A percentile compares a stretch with the other conserved stretches of the same genome.
phyloP scores from a whole-genome alignment of 306 rosid genomes.

The Inga oerstediana region DNA sequence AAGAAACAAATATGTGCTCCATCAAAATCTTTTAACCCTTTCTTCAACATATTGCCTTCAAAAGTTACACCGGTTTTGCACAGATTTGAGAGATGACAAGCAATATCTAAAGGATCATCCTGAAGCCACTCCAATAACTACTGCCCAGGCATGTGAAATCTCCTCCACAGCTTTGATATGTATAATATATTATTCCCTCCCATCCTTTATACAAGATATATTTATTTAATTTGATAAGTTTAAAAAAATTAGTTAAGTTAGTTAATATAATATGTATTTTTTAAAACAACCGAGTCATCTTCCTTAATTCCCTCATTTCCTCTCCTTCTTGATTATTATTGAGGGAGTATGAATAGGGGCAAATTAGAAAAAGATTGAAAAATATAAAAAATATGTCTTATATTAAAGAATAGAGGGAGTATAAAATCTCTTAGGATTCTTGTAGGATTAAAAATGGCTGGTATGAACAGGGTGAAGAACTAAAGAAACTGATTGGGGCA shows the following conservation, averaged over 20 bases:
- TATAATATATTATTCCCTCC: background rate
- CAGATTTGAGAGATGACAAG: slow-evolving; percentile 77
- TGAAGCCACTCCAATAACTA: slow-evolving; percentile 54
- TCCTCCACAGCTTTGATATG: background rate
- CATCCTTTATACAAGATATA: too few species aligned
- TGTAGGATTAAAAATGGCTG: slow-evolving; percentile 10
- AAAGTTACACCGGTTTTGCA: background rate
- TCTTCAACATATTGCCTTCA: background rate
- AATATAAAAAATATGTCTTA: too few species aligned
- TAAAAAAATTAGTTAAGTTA: too few species aligned
- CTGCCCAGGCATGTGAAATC: slow-evolving; percentile 66
- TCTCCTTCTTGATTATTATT: too few species aligned
- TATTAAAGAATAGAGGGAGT: too few species aligned
- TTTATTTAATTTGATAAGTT: too few species aligned
- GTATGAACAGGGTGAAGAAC: slow-evolving; percentile 78
- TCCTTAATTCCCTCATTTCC: too few species aligned
- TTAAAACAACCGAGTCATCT: too few species aligned
- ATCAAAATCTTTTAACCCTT: background rate
- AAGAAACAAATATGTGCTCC: too few species aligned
- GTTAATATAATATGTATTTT: too few species aligned
- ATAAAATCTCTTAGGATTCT: slow-evolving; percentile 11
- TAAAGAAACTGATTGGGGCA: slow-evolving; percentile 88
- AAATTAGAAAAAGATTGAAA: too few species aligned
- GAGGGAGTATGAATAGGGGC: too few species aligned
- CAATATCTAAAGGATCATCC: slow-evolving; percentile 65